phyloP scores from a whole-genome alignment of 2,329 filamentous ascomycete genomes.

The Sclerotinia subarctica region DNA sequence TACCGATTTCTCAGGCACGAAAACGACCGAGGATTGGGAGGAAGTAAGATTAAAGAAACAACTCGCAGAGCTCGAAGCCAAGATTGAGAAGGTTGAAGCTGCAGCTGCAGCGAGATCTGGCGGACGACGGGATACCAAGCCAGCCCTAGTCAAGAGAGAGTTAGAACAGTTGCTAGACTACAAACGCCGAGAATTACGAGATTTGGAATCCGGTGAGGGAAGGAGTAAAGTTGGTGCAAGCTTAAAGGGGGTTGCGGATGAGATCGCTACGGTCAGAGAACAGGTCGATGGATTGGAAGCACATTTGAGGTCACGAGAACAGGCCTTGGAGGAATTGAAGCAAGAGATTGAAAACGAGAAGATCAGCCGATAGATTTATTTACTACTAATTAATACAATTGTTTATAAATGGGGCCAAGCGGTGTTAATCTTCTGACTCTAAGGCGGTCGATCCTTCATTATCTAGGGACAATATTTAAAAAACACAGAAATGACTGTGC shows the following conservation, averaged over 20 bases:
- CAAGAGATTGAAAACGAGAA: constrained; percentile 87
- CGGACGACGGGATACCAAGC: constrained; percentile 71
- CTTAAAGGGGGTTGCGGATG: constrained; percentile 75
- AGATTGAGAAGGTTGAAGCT: constrained; percentile 78
- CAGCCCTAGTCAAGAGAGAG: constrained; percentile 89
- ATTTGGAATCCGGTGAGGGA: constrained; percentile 68
- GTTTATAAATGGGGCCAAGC: constrained; percentile 12
- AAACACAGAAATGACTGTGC: not conserved
- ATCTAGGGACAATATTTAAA: not conserved
- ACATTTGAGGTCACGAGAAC: constrained; percentile 74
- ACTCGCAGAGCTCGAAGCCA: constrained; percentile 81
- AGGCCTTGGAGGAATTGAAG: constrained; percentile 71
- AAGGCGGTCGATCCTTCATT: not conserved
- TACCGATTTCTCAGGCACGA: constrained; percentile 83
- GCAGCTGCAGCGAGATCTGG: constrained; percentile 62
- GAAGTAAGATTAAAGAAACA: constrained; percentile 94
- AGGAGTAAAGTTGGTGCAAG: constrained; percentile 67
- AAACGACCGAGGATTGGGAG: constrained; percentile 92
- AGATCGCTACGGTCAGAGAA: constrained; percentile 86
- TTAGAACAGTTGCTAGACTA: constrained; percentile 92
- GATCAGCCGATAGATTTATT: constrained; percentile 45
- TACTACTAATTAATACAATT: constrained; percentile 20
- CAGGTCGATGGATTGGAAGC: constrained; percentile 87
- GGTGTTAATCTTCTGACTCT: constrained; percentile 1
- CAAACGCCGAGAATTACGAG: constrained; percentile 77